Evolutionary conservation across 257 asterid genomes (phyloP), one percentile per base, ranked within the genome.

Genomic region (Jacaranda mimosifolia): DNA sequence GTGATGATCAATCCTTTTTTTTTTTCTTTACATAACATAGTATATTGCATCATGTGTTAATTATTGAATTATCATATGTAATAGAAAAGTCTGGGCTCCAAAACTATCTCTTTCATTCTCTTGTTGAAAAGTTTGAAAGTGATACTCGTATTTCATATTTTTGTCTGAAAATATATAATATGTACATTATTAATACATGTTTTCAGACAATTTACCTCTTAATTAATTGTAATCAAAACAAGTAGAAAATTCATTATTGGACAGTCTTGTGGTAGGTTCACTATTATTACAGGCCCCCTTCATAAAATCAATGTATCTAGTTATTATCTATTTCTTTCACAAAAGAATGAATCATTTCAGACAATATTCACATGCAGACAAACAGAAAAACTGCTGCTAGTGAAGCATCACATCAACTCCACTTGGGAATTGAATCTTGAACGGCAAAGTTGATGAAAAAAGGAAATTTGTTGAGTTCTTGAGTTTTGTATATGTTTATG

Each of bases 61-160:
- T 19, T 58, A 49, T 35, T 18, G 15, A 17, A 49, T 59, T 60
- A 78, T 51, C 72, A 57, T 59, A 42, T 59, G 63, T 36, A 17
- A 43, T 77, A 40, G 70, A 58, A 38, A 46, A 38, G 13, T 8
- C 3, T 26, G 53, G 17, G 48, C 64, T 59, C 43, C 13, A 4
- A 45, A 60, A 56, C 62, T 26, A 63, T 72, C 48, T 26, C 67
- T 63, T 26, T 74, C 63, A 46, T 5, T 17, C 59, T 55, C 46
- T 68, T 46, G 38, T 21, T 68, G 70, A 68, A 26, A 59, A 42
- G 58, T 63, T 40, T 40, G 68, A 65, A 1, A 76, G 60, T 57
- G 76, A 58, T 68, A 57, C 70, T 45, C 69, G 1, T 73, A n/a
- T 15, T 65, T 40, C 19, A 6, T 65, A 17, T 10, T 40, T 21